phyloP scores from a whole-genome alignment of 73 alveolate species.

The Tetrahymena malaccensis region DNA sequence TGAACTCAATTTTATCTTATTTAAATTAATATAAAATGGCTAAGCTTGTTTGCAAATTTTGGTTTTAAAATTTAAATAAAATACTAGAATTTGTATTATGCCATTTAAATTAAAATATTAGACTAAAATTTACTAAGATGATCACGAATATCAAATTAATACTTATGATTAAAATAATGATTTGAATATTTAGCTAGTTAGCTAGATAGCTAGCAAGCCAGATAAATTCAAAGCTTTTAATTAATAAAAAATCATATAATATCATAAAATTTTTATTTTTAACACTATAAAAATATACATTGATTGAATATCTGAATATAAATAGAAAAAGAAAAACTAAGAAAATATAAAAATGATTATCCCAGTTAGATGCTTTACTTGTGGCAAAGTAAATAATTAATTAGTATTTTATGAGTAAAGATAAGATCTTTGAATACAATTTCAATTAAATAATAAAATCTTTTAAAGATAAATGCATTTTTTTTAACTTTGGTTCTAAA shows the following conservation, averaged over 20 bases:
- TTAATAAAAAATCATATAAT: neutral
- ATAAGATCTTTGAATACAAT: too few relatives aligned
- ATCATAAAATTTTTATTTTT: neutral
- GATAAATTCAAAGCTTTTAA: neutral
- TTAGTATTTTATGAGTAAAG: too few relatives aligned
- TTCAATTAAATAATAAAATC: too few relatives aligned
- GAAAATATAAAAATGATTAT: conserved; percentile 78
- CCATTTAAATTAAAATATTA: too few relatives aligned
- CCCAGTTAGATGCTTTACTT: conserved; percentile 97
- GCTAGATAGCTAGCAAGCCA: neutral
- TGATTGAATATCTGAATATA: neutral
- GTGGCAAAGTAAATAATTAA: conserved; percentile 76
- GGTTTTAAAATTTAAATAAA: neutral
- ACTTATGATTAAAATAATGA: too few relatives aligned
- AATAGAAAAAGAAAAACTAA: neutral
- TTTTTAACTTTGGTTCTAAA: too few relatives aligned
- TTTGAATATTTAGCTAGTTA: neutral
- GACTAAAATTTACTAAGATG: neutral
- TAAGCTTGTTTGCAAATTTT: neutral
- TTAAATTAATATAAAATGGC: neutral
- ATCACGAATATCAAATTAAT: neutral
- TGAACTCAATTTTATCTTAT: neutral
- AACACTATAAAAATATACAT: neutral
- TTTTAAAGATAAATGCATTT: neutral
- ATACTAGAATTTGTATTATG: too few relatives aligned